phyloP scores from a whole-genome alignment of 306 rosid species.

The Vicia sativa region DNA sequence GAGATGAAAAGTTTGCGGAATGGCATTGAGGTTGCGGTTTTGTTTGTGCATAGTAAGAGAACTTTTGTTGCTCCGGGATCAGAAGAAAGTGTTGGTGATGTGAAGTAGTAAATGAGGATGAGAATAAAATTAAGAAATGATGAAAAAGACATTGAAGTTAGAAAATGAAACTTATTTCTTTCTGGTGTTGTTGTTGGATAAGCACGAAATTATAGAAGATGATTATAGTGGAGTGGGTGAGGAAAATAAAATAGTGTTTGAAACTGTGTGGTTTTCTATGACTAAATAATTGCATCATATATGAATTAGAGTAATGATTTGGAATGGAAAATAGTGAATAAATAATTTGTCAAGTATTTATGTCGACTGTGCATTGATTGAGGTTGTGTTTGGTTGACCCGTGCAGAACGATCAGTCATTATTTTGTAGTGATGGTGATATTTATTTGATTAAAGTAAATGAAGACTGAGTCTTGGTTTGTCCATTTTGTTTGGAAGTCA shows the following conservation, averaged over 20 bases:
- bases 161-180: neutral
- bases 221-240: too few species aligned
- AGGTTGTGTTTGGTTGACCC: too few species aligned
- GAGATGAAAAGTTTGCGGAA: slow-evolving; percentile 41
- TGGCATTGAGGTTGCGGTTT: slow-evolving; percentile 41
- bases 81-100: slow-evolving; percentile 18
- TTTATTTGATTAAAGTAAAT: too few species aligned
- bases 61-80: slow-evolving; percentile 64
- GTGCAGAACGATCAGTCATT: too few species aligned
- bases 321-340: too few species aligned
- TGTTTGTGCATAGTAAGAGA: slow-evolving; percentile 54
- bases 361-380: too few species aligned
- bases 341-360: too few species aligned
- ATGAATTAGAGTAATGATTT: too few species aligned
- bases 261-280: neutral
- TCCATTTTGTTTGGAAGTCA: too few species aligned
- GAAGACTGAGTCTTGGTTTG: too few species aligned
- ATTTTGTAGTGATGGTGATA: too few species aligned
- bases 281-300: neutral
- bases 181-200: neutral
- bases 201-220: neutral
- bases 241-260: neutral
- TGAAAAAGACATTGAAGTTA: neutral
- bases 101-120: neutral
- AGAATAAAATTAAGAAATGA: neutral